These are phyloP conservation scores for Aureoboletus auriporus DNA, from an alignment of 768 basidiomycete species.

Conservation along the genomic window DNA sequence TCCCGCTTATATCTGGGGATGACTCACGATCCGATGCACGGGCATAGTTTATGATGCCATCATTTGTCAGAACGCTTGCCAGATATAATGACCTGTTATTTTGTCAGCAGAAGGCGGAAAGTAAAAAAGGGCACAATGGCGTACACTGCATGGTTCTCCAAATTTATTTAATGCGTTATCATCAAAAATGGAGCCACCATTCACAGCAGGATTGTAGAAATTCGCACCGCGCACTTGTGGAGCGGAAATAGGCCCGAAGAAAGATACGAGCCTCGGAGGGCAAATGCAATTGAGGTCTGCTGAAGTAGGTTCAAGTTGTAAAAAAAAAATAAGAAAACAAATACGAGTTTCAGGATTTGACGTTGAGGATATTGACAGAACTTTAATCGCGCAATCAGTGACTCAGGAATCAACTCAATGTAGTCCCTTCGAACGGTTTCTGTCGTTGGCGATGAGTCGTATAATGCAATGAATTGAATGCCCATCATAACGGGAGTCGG, in stretches of 20 bases:
- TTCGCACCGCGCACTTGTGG: constrained; percentile 13
- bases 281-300: too few species aligned
- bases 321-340: too few species aligned
- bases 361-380: too few species aligned
- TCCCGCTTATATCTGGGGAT: neutral
- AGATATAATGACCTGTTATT: constrained; percentile 54
- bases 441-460: too few species aligned
- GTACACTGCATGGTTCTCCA: constrained; percentile 43
- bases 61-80: constrained; percentile 53
- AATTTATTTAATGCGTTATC: constrained; percentile 34
- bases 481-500: too few species aligned
- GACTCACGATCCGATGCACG: constrained; percentile 60
- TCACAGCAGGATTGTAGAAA: constrained; percentile 33
- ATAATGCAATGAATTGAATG: too few species aligned
- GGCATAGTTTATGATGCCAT: constrained; percentile 56
- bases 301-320: too few species aligned
- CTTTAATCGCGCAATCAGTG: too few species aligned
- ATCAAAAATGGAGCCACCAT: constrained; percentile 45
- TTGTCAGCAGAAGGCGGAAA: neutral
- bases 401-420: too few species aligned
- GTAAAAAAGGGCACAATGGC: neutral
- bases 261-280: neutral
- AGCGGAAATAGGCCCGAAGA: constrained; percentile 2
- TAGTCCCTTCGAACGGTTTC: too few species aligned
- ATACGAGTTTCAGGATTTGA: too few species aligned